Evolutionary conservation across 331 rosid genomes (phyloP), one percentile per base, ranked within the genome.

Genomic region (Dryas integrifolia): DNA sequence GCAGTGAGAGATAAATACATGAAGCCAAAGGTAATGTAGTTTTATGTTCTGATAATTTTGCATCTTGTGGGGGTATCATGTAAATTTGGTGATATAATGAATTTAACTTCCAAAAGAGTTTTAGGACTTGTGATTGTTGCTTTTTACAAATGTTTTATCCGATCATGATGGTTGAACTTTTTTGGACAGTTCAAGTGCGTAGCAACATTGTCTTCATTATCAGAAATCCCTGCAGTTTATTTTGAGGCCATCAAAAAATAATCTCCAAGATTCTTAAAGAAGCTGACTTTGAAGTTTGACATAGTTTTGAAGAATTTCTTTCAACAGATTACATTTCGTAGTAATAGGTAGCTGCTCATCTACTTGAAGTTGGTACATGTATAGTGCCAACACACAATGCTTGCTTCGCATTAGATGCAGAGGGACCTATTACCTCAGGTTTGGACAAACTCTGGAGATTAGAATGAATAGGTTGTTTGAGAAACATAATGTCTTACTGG

Each of bases 141-240:
- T n/a, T 24, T 73, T 56, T 5, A 8, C 43, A 26, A 3, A 47
- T 48, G 70, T 18, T 18, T 13, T 57, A 43, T 45, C 73, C 73
- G 63, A 52, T 14, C 16, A 21, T 35, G 55, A 69, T 6, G 3
- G 35, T 30, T 47, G 39, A 6, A 56, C 24, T 48, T 72, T 60
- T 73, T 18, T 15, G 41, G 14, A 50, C 90, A 86, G 87, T 83
- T 78, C 35, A 45, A 44, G 5, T 9, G 81, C 57, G 86, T 83
- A 50, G 77, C 86, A 12, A 51, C 58, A 9, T 63, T 81, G 72
- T 39, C 72, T 69, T 60, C 81, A 7, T 72, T 40, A 24, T 48
- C 59, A 1, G 82, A 80, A 63, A 78, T 86, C 75, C 87, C 89
- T 56, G 80, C 80, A 68, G 3, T 11, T 63, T 86, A 80, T 69